Evolutionary conservation across 495 filamentous ascomycete species (phyloP).

Genomic region (Lasiosphaeria ovina): DNA sequence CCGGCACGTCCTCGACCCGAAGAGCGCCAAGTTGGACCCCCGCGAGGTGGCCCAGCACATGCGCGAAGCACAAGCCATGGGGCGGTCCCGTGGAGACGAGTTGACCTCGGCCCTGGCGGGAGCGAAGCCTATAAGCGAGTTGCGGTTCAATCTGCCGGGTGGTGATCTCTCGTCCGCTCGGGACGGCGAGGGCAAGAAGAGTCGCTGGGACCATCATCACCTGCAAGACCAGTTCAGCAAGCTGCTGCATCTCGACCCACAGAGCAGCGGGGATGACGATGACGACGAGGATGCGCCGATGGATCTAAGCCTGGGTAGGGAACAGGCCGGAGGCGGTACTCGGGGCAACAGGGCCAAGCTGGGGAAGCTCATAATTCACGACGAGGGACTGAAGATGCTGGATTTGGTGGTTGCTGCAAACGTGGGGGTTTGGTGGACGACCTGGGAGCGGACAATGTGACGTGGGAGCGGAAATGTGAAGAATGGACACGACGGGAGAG

Average conservation of each 20-base stretch:
- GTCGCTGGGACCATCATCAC: slow-evolving; percentile 18
- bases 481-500: not conserved
- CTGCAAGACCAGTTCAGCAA: slow-evolving; percentile 41
- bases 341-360: slow-evolving; percentile 84
- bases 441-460: slow-evolving; percentile 62
- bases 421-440: slow-evolving; percentile 88
- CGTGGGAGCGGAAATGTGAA: slow-evolving; percentile 59
- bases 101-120: slow-evolving; percentile 27
- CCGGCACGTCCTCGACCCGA: slow-evolving; percentile 60
- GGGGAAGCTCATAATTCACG: slow-evolving; percentile 86
- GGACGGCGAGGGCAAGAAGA: not conserved
- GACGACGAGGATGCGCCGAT: slow-evolving; percentile 38
- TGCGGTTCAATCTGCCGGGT: slow-evolving; percentile 79
- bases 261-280: slow-evolving; percentile 22
- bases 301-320: slow-evolving; percentile 71
- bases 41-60: slow-evolving; percentile 38
- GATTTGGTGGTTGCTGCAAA: slow-evolving; percentile 90
- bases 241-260: slow-evolving; percentile 22
- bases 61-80: slow-evolving; percentile 32
- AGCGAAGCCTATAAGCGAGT: slow-evolving; percentile 67
- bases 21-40: slow-evolving; percentile 38
- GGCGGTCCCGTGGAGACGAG: slow-evolving; percentile 27
- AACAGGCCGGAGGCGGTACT: slow-evolving; percentile 76
- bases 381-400: slow-evolving; percentile 92
- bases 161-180: not conserved